Evolutionary conservation across 192 early-diverging fungal species (phyloP).

Genomic region (Bifiguratus adelaidae): DNA sequence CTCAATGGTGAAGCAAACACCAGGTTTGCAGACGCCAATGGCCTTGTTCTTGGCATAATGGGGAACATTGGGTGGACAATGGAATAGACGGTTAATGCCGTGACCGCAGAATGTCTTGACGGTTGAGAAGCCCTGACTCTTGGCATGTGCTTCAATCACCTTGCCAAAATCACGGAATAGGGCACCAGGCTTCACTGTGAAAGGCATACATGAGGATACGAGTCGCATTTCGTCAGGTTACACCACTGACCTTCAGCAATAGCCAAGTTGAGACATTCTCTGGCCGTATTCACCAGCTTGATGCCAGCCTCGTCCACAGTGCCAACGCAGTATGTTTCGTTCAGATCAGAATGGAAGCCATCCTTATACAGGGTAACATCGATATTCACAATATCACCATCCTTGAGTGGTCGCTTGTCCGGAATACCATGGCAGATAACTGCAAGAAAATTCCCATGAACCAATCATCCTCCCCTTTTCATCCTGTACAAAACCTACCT

Average conservation of each 20-base stretch:
- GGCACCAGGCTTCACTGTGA: conserved; percentile 77
- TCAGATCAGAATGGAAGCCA: conserved; percentile 93
- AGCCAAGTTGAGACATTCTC: conserved; percentile 85
- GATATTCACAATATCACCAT: conserved; percentile 96
- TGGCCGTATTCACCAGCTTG: conserved; percentile 69
- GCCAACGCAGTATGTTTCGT: conserved; percentile 88
- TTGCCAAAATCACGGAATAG: conserved; percentile 90
- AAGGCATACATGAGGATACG: no score
- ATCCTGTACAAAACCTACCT: conserved; percentile 5
- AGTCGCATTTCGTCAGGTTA: background rate
- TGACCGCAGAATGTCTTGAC: conserved; percentile 91
- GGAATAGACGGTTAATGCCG: conserved; percentile 83
- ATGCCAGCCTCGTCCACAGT: conserved; percentile 67
- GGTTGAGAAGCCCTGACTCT: conserved; percentile 78
- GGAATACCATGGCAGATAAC: conserved; percentile 99
- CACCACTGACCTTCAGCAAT: conserved; percentile 66
- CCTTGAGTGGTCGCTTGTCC: conserved; percentile 81
- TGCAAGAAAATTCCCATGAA: conserved; percentile 2
- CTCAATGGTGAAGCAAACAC: conserved; percentile 96
- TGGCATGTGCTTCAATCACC: conserved; percentile 80
- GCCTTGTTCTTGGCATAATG: conserved; percentile 97
- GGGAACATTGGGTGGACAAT: conserved; percentile 82
- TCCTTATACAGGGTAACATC: conserved; percentile 84
- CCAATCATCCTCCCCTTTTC: background rate
- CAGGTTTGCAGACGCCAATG: conserved; percentile 89